phyloP scores from a whole-genome alignment of 495 filamentous ascomycete genomes.

The Filosporella fistucella region DNA sequence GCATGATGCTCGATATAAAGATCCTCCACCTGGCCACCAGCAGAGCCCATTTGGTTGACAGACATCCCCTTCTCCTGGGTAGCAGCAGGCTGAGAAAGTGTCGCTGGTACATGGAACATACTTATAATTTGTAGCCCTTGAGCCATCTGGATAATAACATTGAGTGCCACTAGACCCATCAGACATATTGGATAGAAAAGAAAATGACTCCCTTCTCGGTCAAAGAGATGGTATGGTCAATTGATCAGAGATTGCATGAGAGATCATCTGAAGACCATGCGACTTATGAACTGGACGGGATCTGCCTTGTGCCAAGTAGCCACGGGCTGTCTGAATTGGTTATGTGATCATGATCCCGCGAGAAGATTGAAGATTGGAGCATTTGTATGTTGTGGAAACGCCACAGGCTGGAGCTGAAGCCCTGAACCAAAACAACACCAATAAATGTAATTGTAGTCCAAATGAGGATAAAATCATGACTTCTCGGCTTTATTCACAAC shows the following conservation, averaged over 20 bases:
- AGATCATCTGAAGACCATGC: too few species aligned
- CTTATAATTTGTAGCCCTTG: neutral
- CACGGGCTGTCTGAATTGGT: neutral
- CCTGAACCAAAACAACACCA: neutral
- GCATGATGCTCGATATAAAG: constrained; percentile 3
- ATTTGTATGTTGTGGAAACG: neutral
- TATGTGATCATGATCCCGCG: neutral
- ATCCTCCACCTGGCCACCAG: neutral
- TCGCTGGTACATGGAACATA: neutral
- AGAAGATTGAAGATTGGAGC: neutral
- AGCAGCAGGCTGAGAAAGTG: neutral
- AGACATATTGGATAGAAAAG: neutral
- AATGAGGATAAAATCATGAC: too few species aligned
- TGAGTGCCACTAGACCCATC: neutral
- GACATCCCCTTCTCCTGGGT: neutral
- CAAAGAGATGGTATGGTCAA: neutral
- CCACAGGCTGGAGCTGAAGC: neutral
- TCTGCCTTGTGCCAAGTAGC: neutral
- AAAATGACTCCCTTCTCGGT: neutral
- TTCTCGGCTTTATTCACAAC: too few species aligned
- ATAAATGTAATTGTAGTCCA: too few species aligned
- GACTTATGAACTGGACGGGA: too few species aligned
- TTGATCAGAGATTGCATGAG: too few species aligned
- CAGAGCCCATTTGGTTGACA: neutral
- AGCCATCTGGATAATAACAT: neutral